Evolutionary conservation across 352 stramenopile genomes (phyloP).

Genomic region (Pilasporangium apinafurcum): DNA sequence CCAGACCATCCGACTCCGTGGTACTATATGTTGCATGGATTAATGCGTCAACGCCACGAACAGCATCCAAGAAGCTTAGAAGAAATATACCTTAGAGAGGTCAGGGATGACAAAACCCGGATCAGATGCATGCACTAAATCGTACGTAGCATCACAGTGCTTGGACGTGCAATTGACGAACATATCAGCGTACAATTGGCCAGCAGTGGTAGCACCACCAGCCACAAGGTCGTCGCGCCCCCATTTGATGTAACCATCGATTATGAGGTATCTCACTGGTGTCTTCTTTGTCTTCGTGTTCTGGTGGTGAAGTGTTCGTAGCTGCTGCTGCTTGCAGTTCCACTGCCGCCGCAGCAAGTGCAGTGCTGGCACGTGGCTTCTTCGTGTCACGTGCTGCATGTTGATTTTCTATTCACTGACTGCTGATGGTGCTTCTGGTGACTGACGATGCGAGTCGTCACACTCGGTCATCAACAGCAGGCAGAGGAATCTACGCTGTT

Average conservation of each 20-base stretch:
- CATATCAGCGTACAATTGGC: conserved; percentile 67
- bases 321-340: conserved; percentile 1
- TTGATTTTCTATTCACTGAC: too few species aligned
- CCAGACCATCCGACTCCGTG: conserved; percentile 74
- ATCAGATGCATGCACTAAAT: conserved; percentile 61
- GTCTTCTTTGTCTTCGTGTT: background rate
- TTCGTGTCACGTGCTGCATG: too few species aligned
- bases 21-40: conserved; percentile 22
- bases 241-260: conserved; percentile 66
- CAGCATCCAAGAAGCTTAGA: background rate
- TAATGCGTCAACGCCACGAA: background rate
- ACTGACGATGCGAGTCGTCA: too few species aligned
- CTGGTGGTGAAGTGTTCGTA: background rate
- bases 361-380: too few species aligned
- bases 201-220: conserved; percentile 57
- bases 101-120: conserved; percentile 42
- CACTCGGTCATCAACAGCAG: too few species aligned
- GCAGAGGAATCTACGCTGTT: too few species aligned
- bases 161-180: conserved; percentile 42
- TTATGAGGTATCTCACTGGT: conserved; percentile 52
- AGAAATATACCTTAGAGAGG: conserved; percentile 28
- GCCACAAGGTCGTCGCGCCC: conserved; percentile 51
- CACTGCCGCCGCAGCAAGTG: background rate
- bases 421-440: too few species aligned
- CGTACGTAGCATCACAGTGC: conserved; percentile 28